A percentile compares a stretch with the other conserved stretches of the same genome.
Conservation (phyloP, 345 rosid genomes). For the Pistacia vera region DNA sequence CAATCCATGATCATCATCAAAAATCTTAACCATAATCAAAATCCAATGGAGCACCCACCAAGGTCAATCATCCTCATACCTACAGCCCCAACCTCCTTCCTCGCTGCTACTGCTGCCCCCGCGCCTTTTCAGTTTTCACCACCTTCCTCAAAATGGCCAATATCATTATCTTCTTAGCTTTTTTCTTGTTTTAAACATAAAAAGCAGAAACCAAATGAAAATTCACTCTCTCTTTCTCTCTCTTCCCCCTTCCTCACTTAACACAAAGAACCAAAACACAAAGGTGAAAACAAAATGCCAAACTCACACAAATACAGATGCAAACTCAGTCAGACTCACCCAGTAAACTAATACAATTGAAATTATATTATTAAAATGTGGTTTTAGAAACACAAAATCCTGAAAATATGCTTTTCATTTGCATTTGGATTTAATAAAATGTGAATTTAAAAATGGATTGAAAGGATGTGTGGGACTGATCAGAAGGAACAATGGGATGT, state of each 20-base stretch:
- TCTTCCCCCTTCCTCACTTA: not conserved
- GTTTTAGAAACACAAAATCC: conserved; percentile 18
- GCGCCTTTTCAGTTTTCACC: too few relatives aligned
- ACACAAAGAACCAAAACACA: conserved; percentile 40
- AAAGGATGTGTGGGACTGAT: conserved; percentile 37
- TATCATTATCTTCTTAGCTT: conserved; percentile 29
- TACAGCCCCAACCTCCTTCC: too few relatives aligned
- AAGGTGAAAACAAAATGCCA: conserved; percentile 64
- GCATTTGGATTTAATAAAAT: not conserved
- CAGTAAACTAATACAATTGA: not conserved
- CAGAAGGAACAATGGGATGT: conserved; percentile 35
- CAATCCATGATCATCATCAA: too few relatives aligned
- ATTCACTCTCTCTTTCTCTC: conserved; percentile 8
- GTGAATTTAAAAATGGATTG: conserved; percentile 26
- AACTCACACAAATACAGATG: conserved; percentile 57
- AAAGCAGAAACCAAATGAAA: not conserved
- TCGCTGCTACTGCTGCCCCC: too few relatives aligned
- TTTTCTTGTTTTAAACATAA: conserved; percentile 8
- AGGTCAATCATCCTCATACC: too few relatives aligned
- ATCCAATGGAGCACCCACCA: too few relatives aligned
- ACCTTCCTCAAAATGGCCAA: too few relatives aligned
- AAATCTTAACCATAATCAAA: too few relatives aligned
- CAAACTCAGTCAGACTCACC: conserved; percentile 34
- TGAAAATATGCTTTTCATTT: not conserved
- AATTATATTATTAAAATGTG: conserved; percentile 13